phyloP scores from a whole-genome alignment of 805 yeast species.

The Yarrowia deformans region DNA sequence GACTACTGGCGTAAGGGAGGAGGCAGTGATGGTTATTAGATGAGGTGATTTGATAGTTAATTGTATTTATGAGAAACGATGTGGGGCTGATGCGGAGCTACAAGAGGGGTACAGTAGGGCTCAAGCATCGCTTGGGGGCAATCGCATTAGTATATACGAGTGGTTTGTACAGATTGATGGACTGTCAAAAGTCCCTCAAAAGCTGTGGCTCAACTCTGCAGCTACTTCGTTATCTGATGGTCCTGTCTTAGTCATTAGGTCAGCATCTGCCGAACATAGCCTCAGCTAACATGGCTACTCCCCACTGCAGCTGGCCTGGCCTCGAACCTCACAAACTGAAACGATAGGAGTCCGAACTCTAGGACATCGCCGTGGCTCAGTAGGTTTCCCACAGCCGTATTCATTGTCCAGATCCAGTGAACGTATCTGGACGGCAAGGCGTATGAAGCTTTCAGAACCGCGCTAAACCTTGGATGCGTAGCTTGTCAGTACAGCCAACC shows the following conservation, averaged over 20 bases:
- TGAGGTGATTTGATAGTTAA: background rate
- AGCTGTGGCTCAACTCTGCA: no score
- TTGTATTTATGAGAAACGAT: background rate
- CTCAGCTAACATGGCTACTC: no score
- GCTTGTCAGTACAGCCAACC: background rate
- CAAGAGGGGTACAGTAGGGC: no score
- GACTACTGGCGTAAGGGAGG: conserved; percentile 93
- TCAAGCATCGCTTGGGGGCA: no score
- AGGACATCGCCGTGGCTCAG: background rate
- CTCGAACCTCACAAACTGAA: background rate
- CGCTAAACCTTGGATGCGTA: background rate
- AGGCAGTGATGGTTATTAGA: conserved; percentile 67
- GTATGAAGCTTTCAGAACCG: background rate
- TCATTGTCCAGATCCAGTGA: background rate
- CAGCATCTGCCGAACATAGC: no score
- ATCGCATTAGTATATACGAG: no score
- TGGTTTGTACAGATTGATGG: no score
- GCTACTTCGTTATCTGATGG: no score
- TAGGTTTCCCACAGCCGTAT: background rate
- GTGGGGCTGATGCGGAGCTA: no score
- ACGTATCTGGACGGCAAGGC: background rate
- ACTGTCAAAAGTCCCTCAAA: no score
- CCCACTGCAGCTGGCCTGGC: no score
- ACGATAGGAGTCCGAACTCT: background rate
- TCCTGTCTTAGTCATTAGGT: no score